phyloP scores from a whole-genome alignment of 139 green algal genomes.

The Chlamydomonas incerta region DNA sequence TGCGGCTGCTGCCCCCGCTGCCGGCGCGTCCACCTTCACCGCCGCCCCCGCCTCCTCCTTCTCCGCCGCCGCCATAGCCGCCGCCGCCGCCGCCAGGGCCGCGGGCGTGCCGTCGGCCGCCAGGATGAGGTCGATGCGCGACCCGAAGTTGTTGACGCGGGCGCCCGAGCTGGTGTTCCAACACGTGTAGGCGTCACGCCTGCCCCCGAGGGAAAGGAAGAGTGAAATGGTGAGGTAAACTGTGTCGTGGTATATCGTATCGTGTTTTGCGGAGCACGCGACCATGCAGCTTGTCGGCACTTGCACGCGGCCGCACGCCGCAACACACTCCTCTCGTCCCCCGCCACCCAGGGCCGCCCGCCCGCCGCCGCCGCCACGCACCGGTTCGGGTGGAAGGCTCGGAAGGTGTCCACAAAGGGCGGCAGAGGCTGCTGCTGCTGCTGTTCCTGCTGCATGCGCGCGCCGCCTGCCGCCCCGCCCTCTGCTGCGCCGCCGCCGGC shows the following conservation, averaged over 20 bases:
- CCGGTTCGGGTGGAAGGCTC: constrained; percentile 63
- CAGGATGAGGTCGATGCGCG: constrained; percentile 84
- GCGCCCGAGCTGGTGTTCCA: constrained; percentile 77
- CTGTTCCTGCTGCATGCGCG: no score
- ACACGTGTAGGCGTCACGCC: constrained; percentile 79
- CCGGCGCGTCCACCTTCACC: no score
- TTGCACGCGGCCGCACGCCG: no score
- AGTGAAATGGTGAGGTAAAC: neutral
- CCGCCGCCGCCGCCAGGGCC: neutral
- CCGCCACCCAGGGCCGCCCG: no score
- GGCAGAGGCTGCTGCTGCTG: neutral
- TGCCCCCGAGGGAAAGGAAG: constrained; percentile 8
- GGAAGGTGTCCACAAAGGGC: constrained; percentile 67
- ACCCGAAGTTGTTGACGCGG: constrained; percentile 84
- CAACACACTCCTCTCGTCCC: no score
- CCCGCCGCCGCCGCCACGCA: no score
- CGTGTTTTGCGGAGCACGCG: no score
- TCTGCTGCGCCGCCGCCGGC: neutral
- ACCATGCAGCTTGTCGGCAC: no score
- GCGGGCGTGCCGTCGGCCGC: constrained; percentile 33
- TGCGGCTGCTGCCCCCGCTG: no score
- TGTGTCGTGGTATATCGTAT: no score
- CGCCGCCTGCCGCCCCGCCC: neutral
- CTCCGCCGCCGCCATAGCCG: no score
- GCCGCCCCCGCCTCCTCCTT: neutral